These are phyloP conservation scores for Trametes cubensis DNA, from an alignment of 768 basidiomycete genomes.

Conservation along the genomic window DNA sequence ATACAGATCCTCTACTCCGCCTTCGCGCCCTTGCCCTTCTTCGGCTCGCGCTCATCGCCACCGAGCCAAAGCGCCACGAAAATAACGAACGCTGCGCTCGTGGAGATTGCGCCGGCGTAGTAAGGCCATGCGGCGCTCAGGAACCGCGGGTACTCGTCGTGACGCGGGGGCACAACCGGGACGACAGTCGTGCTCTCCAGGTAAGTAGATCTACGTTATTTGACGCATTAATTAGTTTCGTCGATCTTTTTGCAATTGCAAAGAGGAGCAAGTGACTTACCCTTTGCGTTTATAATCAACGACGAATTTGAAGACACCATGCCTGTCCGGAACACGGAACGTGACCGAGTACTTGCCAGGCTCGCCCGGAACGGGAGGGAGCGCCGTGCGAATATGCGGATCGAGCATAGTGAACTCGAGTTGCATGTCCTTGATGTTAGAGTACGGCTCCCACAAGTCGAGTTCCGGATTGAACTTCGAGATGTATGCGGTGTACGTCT, in stretches of 20 bases:
- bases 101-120: constrained; percentile 89
- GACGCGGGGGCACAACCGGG: constrained; percentile 88
- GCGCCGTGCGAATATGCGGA: constrained; percentile 85
- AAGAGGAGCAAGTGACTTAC: constrained; percentile 43
- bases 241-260: background rate
- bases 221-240: background rate
- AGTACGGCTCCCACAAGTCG: constrained; percentile 70
- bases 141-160: constrained; percentile 96
- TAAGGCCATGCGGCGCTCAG: constrained; percentile 96
- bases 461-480: constrained; percentile 64
- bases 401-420: constrained; percentile 99
- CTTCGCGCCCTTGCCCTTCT: constrained; percentile 43
- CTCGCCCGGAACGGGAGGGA: constrained; percentile 56
- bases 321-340: constrained; percentile 91
- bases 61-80: constrained; percentile 89
- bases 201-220: constrained; percentile 61
- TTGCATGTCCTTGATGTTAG: constrained; percentile 77
- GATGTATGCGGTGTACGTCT: constrained; percentile 78
- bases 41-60: constrained; percentile 72
- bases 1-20: constrained; percentile 25
- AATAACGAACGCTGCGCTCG: constrained; percentile 79
- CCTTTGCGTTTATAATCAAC: constrained; percentile 89
- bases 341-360: constrained; percentile 77
- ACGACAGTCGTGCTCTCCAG: constrained; percentile 75
- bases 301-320: constrained; percentile 98